Base-by-base conservation (phyloP, 108 stramenopile genomes). In the Phaeodactylum tricornutum region DNA sequence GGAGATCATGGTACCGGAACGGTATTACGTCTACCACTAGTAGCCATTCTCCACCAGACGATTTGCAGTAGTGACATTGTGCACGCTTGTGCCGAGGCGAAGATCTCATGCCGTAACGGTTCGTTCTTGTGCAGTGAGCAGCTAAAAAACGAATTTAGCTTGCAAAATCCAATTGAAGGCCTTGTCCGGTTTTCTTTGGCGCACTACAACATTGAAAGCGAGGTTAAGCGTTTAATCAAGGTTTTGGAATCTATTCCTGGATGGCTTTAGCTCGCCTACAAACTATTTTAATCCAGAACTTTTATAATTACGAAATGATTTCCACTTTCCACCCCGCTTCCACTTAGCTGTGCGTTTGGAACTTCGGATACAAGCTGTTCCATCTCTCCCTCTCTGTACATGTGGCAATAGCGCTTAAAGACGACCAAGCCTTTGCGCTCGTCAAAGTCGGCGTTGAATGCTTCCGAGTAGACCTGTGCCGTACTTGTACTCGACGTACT, bases 361-460 rank as follows among this genome's bases (percentile, higher is more conserved):
- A 85, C 53, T 28, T 58, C 53, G 23, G 44, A 21, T 15, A 91
- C 87, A 32, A 92, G 53, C 16, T 68, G 66, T 54, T 93, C 95
- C 25, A 99, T 59, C 67, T 99, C 98, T 7, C 96, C 98, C 57
- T 80, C 64, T 12, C 71, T 64, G 53, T 96, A 99, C 60, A 99
- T 73, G 66, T 99, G 98, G 59, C 98, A 99, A 51, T 96, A 99
- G 29, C 98, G 70, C 55, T 97, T 79, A 47, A 95, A 96, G 24
- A 96, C 90, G 4, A 95, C 83, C 29, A 90, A 71, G 25, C 92
- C 94, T 56, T 87, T 87, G 36, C 61, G 57, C 46, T 79, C 79
- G 43, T 93, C 83, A 44, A 57, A 84, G 29, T 89, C 85, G 9
- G 82, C 85, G 14, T 67, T 64, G 41, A 78, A 87, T 9, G 64